Evolutionary conservation across 208 protist genomes (phyloP).

Genomic region (Crithidia fasciculata): DNA sequence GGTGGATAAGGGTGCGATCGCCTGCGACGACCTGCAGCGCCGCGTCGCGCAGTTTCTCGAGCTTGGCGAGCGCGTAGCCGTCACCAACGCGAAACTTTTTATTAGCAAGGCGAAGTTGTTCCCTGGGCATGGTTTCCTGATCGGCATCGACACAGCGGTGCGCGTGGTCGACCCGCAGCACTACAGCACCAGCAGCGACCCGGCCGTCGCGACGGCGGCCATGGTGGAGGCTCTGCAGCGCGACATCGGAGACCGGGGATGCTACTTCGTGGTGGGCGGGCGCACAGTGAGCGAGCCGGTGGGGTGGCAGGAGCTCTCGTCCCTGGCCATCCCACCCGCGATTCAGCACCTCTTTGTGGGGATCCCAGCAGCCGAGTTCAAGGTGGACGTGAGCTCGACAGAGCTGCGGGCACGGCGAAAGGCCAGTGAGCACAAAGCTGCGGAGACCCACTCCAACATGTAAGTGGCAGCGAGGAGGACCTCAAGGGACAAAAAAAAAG

Average conservation of each 20-base stretch:
- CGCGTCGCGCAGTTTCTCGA: slow-evolving; percentile 62
- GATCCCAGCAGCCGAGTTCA: slow-evolving; percentile 52
- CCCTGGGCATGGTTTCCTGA: slow-evolving; percentile 68
- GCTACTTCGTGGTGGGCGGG: slow-evolving; percentile 58
- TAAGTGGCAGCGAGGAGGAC: not conserved
- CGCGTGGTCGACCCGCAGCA: slow-evolving; percentile 72
- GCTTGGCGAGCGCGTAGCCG: slow-evolving; percentile 55
- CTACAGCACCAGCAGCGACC: slow-evolving; percentile 48
- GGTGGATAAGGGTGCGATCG: slow-evolving; percentile 62
- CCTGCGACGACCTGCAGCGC: slow-evolving; percentile 34
- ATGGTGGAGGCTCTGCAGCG: slow-evolving; percentile 37
- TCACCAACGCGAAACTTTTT: slow-evolving; percentile 69
- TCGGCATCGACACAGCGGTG: slow-evolving; percentile 75
- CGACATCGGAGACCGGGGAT: slow-evolving; percentile 33
- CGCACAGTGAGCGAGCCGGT: slow-evolving; percentile 22
- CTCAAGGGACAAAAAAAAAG: not conserved
- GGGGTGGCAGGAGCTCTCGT: slow-evolving; percentile 51
- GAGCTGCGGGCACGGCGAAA: slow-evolving; percentile 45
- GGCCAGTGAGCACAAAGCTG: not conserved
- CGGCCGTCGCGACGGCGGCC: slow-evolving; percentile 24
- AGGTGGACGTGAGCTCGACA: slow-evolving; percentile 82
- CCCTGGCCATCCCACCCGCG: slow-evolving; percentile 40
- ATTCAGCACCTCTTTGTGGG: slow-evolving; percentile 57
- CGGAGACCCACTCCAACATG: not conserved
- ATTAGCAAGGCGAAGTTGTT: slow-evolving; percentile 70